Conservation (phyloP, 2,329 filamentous ascomycete genomes). For the Pezicula radicicola region DNA sequence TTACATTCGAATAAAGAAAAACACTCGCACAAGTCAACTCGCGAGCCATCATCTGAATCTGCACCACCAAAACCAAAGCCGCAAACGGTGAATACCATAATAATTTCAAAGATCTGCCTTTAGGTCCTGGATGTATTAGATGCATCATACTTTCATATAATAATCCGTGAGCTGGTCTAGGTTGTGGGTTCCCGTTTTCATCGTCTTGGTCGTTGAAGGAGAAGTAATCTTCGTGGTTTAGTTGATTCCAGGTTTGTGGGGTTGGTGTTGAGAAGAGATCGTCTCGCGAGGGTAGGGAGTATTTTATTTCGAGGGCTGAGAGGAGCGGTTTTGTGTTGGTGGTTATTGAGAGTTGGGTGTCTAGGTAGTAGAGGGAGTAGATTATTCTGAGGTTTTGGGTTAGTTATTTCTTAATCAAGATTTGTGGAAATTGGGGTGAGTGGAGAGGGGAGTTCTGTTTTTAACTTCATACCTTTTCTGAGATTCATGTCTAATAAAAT, state of each 20-base stretch:
- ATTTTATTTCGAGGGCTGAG: not conserved
- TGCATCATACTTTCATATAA: constrained; percentile 1
- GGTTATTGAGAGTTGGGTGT: not conserved
- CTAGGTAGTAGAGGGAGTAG: not conserved
- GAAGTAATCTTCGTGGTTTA: not conserved
- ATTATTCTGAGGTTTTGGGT: not conserved
- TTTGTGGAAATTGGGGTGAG: no score
- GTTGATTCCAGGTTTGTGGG: not conserved
- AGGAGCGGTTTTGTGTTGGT: not conserved
- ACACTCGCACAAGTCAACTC: not conserved
- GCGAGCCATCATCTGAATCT: not conserved
- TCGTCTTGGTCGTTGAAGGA: constrained; percentile 1
- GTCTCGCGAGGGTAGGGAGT: not conserved
- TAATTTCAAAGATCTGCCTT: not conserved
- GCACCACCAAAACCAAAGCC: not conserved
- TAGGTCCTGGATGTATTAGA: not conserved
- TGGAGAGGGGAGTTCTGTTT: not conserved
- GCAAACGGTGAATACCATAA: constrained; percentile 1
- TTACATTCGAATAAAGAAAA: not conserved
- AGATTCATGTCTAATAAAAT: not conserved
- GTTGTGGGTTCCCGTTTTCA: not conserved
- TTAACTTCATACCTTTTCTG: not conserved
- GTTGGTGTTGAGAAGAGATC: not conserved
- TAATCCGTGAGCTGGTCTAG: not conserved
- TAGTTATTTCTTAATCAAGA: not conserved